Conservation (phyloP, 179 eudicot genomes). For the Pouteria campechiana region DNA sequence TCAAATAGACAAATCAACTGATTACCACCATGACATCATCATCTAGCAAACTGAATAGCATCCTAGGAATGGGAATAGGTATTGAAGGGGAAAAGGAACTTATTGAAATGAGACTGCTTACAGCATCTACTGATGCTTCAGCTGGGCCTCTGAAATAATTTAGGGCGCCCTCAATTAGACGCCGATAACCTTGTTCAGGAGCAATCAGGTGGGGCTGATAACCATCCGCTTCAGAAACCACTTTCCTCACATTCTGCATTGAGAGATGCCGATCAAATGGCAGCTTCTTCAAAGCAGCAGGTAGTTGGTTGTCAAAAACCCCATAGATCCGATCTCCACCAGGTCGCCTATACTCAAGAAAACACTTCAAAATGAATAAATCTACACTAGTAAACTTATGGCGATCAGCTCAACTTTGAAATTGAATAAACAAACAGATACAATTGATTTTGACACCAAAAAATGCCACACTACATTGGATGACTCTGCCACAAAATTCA, state of each 20-base stretch:
- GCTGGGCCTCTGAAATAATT: conserved; percentile 73
- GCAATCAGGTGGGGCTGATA: conserved; percentile 95
- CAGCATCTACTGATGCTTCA: conserved; percentile 94
- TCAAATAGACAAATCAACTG: no score
- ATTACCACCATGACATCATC: no score
- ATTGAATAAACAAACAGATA: neutral
- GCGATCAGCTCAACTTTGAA: neutral
- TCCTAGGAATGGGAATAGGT: no score
- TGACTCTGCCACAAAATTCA: neutral
- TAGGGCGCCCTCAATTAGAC: conserved; percentile 79
- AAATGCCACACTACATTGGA: neutral
- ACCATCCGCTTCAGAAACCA: conserved; percentile 85
- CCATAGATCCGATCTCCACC: conserved; percentile 88
- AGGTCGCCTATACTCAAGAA: conserved; percentile 49
- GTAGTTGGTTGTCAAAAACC: conserved; percentile 92
- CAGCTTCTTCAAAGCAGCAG: conserved; percentile 84
- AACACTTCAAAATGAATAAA: no score
- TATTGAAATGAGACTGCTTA: conserved; percentile 20
- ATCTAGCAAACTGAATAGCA: no score
- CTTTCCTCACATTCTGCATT: conserved; percentile 55
- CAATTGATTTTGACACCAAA: neutral
- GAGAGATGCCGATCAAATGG: conserved; percentile 90
- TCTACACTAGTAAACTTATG: no score
- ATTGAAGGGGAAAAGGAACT: no score
- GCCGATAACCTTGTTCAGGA: conserved; percentile 91